phyloP scores from a whole-genome alignment of 352 stramenopile genomes.

The Thalassiosira mediterranea region DNA sequence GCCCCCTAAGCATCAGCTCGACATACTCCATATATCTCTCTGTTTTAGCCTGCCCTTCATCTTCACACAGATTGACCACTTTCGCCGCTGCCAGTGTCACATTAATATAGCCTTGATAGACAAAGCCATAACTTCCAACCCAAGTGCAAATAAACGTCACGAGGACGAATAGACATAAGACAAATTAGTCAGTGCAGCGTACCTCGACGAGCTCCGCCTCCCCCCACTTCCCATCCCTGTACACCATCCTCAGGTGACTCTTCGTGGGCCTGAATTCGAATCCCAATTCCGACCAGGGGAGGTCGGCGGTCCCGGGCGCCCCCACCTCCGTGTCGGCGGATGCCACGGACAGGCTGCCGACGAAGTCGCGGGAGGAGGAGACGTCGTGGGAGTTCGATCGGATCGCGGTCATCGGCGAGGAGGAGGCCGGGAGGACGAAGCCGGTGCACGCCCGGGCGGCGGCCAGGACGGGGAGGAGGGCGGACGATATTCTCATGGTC shows the following conservation, averaged over 20 bases:
- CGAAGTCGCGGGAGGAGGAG: background rate
- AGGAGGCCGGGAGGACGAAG: conserved; percentile 18
- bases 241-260: conserved; percentile 79
- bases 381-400: conserved; percentile 1
- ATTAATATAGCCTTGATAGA: too few species aligned
- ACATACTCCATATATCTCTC: too few species aligned
- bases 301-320: conserved; percentile 73
- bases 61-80: too few species aligned
- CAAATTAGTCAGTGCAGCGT: too few species aligned
- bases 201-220: conserved; percentile 77
- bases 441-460: conserved; percentile 3
- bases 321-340: conserved; percentile 18
- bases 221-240: conserved; percentile 84
- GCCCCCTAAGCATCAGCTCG: too few species aligned
- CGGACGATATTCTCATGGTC: conserved; percentile 30
- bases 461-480: conserved; percentile 19
- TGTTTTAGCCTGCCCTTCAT: too few species aligned
- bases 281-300: conserved; percentile 84
- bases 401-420: background rate
- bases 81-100: too few species aligned
- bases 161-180: background rate
- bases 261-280: conserved; percentile 87
- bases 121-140: background rate
- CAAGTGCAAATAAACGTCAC: background rate
- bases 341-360: conserved; percentile 14